Evolutionary conservation across 2,329 filamentous ascomycete genomes (phyloP).

Genomic region (Venturia asperata): DNA sequence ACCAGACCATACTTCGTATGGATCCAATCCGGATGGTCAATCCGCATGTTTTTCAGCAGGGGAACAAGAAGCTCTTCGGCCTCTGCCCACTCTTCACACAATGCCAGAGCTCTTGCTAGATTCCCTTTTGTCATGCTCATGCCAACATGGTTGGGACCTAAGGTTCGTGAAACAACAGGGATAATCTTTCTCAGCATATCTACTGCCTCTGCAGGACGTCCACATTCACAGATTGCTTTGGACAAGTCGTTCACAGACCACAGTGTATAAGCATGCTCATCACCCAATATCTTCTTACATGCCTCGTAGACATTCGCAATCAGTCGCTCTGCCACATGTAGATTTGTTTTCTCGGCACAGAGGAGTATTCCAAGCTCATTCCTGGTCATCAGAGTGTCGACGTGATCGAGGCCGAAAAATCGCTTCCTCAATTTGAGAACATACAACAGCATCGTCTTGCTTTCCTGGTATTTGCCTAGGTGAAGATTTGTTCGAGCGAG

Average conservation of each 20-base stretch:
- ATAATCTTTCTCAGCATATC: constrained; percentile 24
- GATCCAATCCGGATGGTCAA: constrained; percentile 23
- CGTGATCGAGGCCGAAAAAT: constrained; percentile 24
- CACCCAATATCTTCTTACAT: constrained; percentile 23
- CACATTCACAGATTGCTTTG: constrained; percentile 27
- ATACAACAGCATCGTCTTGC: constrained; percentile 21
- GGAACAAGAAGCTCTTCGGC: constrained; percentile 23
- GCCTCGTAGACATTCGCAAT: constrained; percentile 12
- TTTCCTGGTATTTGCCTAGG: constrained; percentile 20
- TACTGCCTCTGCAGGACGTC: constrained; percentile 25
- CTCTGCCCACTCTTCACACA: constrained; percentile 22
- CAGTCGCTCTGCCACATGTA: constrained; percentile 18
- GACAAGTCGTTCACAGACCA: constrained; percentile 30
- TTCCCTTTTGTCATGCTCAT: constrained; percentile 28
- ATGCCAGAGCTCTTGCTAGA: constrained; percentile 25
- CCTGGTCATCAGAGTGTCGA: constrained; percentile 24
- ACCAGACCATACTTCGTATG: constrained; percentile 1
- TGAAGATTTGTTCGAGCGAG: constrained; percentile 23
- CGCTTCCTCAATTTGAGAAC: constrained; percentile 23
- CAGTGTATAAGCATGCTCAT: constrained; percentile 32
- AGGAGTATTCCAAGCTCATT: constrained; percentile 24
- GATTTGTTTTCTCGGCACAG: constrained; percentile 22
- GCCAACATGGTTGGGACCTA: constrained; percentile 24
- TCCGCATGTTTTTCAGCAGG: constrained; percentile 20
- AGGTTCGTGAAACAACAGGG: constrained; percentile 23